Percentiles rank a stretch among this genome's conserved stretches.
Evolutionary conservation across 2,329 filamentous ascomycete genomes (phyloP).

Genomic region (Dryadomyces sulphureus): DNA sequence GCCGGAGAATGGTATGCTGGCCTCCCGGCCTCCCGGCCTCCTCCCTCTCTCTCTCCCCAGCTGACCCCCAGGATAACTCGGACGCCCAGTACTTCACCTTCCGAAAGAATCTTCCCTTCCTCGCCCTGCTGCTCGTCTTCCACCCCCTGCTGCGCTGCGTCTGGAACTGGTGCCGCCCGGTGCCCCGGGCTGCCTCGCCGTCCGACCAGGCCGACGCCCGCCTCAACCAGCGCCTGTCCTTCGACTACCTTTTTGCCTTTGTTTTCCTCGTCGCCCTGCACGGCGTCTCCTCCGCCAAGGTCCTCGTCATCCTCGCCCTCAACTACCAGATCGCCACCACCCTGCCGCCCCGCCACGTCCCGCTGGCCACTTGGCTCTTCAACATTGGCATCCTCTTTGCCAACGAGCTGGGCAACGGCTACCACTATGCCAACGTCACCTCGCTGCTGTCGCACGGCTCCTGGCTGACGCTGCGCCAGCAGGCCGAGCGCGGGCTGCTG

Average conservation of each 20-base stretch:
- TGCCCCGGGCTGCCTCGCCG: conserved; percentile 12
- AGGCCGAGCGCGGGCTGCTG: neutral
- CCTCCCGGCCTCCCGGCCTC: neutral
- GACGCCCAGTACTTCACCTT: conserved; percentile 81
- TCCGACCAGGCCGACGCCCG: conserved; percentile 37
- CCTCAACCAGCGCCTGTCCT: conserved; percentile 56
- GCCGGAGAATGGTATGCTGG: conserved; percentile 62
- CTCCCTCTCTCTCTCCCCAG: neutral
- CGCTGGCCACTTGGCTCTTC: conserved; percentile 73
- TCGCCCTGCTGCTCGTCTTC: conserved; percentile 55
- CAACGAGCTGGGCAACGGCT: conserved; percentile 74
- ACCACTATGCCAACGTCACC: conserved; percentile 52
- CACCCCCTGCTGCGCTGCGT: conserved; percentile 65
- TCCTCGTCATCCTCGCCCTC: conserved; percentile 61
- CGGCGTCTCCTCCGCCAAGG: conserved; percentile 72
- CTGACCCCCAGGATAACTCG: conserved; percentile 58
- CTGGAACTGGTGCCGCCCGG: conserved; percentile 46
- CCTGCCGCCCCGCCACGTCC: conserved; percentile 56
- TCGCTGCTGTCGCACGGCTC: conserved; percentile 22
- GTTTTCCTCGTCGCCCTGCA: conserved; percentile 69
- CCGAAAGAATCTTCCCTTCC: conserved; percentile 70
- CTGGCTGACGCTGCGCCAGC: conserved; percentile 3
- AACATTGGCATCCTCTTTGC: conserved; percentile 76
- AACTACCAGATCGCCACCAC: conserved; percentile 70
- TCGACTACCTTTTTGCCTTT: conserved; percentile 70